Conservation (phyloP, 768 basidiomycete species). For the Suillus weaverae region DNA sequence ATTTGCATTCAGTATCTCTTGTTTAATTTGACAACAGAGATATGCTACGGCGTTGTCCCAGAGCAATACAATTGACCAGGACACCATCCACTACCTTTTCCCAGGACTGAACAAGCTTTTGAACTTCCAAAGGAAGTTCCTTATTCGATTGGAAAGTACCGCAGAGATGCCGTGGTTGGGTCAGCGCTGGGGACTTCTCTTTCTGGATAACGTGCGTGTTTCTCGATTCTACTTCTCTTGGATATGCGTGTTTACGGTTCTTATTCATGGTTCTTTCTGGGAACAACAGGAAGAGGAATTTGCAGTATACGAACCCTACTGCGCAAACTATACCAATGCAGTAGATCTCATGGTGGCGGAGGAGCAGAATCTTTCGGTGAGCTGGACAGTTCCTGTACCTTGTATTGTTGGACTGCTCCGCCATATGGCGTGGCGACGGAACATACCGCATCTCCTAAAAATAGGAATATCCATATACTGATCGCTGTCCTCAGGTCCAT, state of each 20-base stretch:
- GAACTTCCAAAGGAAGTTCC: slow-evolving; percentile 94
- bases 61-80: slow-evolving; percentile 85
- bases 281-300: slow-evolving; percentile 93
- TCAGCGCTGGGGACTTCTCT: slow-evolving; percentile 86
- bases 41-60: slow-evolving; percentile 84
- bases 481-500: slow-evolving; percentile 51
- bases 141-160: slow-evolving; percentile 85
- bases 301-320: slow-evolving; percentile 94
- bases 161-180: slow-evolving; percentile 81
- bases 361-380: slow-evolving; percentile 82
- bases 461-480: slow-evolving; percentile 21
- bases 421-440: slow-evolving; percentile 28
- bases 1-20: slow-evolving; percentile 8
- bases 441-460: slow-evolving; percentile 15
- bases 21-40: slow-evolving; percentile 53
- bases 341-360: slow-evolving; percentile 82
- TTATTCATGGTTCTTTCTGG: slow-evolving; percentile 16
- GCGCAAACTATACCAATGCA: slow-evolving; percentile 90
- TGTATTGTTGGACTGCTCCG: neutral
- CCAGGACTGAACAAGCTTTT: slow-evolving; percentile 92
- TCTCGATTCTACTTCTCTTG: slow-evolving; percentile 25
- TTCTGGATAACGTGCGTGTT: slow-evolving; percentile 75
- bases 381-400: slow-evolving; percentile 31
- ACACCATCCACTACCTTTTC: slow-evolving; percentile 94
- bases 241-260: slow-evolving; percentile 10